A percentile compares a stretch with the other conserved stretches of the same genome.
Conservation (phyloP, 1,139 yeast genomes). For the Hansenula anomala region DNA sequence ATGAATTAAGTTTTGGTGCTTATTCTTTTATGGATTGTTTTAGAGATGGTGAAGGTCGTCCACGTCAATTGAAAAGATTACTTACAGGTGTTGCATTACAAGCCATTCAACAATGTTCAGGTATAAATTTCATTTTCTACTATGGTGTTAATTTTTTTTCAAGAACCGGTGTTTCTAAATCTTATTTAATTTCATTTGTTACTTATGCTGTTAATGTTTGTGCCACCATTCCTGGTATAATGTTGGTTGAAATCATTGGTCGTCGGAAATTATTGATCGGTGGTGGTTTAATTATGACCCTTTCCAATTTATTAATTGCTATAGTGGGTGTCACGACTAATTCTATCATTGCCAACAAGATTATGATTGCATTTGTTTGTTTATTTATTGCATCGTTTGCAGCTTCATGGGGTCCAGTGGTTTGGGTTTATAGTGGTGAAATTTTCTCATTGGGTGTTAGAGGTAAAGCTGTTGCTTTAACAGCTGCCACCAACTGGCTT, state of each 20-base stretch:
- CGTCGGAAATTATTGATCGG: constrained; percentile 53
- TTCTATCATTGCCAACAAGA: constrained; percentile 52
- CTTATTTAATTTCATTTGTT: constrained; percentile 60
- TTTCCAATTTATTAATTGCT: constrained; percentile 59
- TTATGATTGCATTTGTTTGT: constrained; percentile 75
- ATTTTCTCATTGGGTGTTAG: constrained; percentile 75
- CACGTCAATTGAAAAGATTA: constrained; percentile 58
- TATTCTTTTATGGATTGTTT: constrained; percentile 58
- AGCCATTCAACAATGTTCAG: constrained; percentile 71
- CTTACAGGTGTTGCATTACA: constrained; percentile 66
- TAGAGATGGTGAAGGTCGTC: constrained; percentile 59
- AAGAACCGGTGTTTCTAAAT: constrained; percentile 53
- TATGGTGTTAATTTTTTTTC: constrained; percentile 74
- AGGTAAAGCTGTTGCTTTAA: constrained; percentile 74
- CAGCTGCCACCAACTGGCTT: constrained; percentile 76
- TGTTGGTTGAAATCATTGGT: constrained; percentile 64
- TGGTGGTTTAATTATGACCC: constrained; percentile 65
- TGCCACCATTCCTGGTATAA: constrained; percentile 67
- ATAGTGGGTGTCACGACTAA: constrained; percentile 55
- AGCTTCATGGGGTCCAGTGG: constrained; percentile 85
- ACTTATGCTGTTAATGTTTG: constrained; percentile 71
- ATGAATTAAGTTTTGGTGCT: constrained; percentile 61
- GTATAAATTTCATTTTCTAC: constrained; percentile 74
- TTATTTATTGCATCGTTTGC: constrained; percentile 78
- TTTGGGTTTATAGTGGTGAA: constrained; percentile 75